These are phyloP conservation scores for Candida namnaoensis DNA, from an alignment of 805 yeast species.

Conservation along the genomic window DNA sequence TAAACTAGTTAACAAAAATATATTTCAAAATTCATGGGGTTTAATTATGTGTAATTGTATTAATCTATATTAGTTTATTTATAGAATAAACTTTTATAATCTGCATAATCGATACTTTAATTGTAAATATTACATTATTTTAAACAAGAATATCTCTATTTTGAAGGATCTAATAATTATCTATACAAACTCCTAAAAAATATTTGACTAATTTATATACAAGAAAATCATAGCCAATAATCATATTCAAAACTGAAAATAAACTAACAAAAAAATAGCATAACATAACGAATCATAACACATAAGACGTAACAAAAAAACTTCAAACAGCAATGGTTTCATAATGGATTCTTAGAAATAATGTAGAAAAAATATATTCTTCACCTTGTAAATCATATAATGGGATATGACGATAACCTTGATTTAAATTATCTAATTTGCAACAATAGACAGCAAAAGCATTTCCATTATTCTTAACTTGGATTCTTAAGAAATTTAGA, in stretches of 20 bases:
- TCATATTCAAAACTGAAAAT: neutral
- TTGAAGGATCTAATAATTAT: too few species aligned
- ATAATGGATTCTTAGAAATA: conserved; percentile 30
- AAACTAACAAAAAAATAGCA: too few species aligned
- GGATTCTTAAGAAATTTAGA: conserved; percentile 48
- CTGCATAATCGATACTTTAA: too few species aligned
- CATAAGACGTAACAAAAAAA: neutral
- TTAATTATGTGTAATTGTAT: too few species aligned
- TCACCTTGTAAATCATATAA: conserved; percentile 77
- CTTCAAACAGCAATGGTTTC: conserved; percentile 1
- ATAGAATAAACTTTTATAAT: too few species aligned
- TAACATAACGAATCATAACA: too few species aligned
- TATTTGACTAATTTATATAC: neutral
- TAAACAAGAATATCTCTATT: too few species aligned
- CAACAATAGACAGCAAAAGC: conserved; percentile 53
- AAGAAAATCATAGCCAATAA: too few species aligned
- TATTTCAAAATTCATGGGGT: too few species aligned
- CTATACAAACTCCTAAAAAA: too few species aligned
- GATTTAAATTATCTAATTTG: conserved; percentile 52
- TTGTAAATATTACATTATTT: too few species aligned
- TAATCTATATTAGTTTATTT: too few species aligned
- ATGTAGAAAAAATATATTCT: conserved; percentile 51
- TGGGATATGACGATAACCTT: conserved; percentile 80
- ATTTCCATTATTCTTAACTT: conserved; percentile 34
- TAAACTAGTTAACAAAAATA: neutral